Evolutionary conservation across 148 eudicot genomes (phyloP).

Genomic region (Camellia granthamiana): DNA sequence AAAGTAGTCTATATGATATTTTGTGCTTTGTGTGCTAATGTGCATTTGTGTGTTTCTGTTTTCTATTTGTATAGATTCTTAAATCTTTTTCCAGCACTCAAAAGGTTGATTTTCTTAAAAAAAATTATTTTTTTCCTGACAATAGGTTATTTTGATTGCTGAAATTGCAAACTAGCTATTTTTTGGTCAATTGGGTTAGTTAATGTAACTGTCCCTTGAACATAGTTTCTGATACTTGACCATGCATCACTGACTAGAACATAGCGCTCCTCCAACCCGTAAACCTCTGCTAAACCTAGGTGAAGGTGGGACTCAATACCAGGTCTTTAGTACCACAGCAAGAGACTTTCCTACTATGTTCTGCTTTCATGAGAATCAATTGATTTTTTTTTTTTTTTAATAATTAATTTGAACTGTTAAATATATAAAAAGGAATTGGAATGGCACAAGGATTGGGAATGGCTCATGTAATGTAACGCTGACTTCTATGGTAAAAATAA

Average conservation of each 20-base stretch:
- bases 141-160: not conserved
- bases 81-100: not conserved
- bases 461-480: not conserved
- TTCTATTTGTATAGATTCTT: not conserved
- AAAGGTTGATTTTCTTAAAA: not conserved
- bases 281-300: not conserved
- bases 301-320: too few relatives aligned
- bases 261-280: not conserved
- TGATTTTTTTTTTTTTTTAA: too few relatives aligned
- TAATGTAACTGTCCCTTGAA: not conserved
- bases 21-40: not conserved
- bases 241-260: not conserved
- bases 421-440: not conserved
- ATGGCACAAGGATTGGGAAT: not conserved
- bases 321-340: too few relatives aligned
- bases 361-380: too few relatives aligned
- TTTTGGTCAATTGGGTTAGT: not conserved
- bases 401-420: too few relatives aligned
- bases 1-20: not conserved
- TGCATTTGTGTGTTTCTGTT: not conserved
- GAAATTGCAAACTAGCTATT: not conserved
- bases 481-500: not conserved
- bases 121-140: too few relatives aligned
- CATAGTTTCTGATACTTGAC: not conserved
- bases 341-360: too few relatives aligned